phyloP scores from a whole-genome alignment of 2,329 filamentous ascomycete species.

The Alternaria panax region DNA sequence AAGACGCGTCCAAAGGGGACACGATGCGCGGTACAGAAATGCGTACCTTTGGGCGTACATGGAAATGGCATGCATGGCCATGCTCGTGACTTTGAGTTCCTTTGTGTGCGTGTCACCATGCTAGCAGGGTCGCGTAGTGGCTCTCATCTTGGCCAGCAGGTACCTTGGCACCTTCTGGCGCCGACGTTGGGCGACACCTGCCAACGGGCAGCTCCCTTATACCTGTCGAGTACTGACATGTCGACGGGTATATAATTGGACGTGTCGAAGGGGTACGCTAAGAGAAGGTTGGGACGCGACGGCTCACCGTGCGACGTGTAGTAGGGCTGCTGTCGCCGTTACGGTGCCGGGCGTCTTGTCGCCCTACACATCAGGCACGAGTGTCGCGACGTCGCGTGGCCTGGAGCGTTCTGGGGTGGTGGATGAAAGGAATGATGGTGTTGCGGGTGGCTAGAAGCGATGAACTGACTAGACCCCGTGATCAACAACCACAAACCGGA shows the following conservation, averaged over 20 bases:
- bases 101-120: not conserved
- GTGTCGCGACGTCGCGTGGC: not conserved
- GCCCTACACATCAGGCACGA: slow-evolving; percentile 2
- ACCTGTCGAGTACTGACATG: not conserved
- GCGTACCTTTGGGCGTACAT: not conserved
- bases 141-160: not conserved
- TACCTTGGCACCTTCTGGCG: not conserved
- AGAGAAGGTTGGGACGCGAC: slow-evolving; percentile 2
- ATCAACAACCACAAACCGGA: not conserved
- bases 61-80: not conserved
- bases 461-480: not conserved
- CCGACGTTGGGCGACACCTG: not conserved
- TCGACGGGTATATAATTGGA: slow-evolving; percentile 1
- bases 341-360: slow-evolving; percentile 2
- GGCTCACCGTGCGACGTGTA: slow-evolving; percentile 11
- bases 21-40: not conserved
- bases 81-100: not conserved
- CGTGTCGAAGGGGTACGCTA: slow-evolving; percentile 4
- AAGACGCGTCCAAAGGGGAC: slow-evolving; percentile 11
- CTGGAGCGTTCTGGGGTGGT: not conserved
- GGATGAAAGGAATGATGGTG: not conserved
- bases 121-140: not conserved
- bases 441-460: too few relatives aligned
- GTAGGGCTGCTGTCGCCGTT: slow-evolving; percentile 7
- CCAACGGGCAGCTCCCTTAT: not conserved